Evolutionary conservation across 164 flowering plant species (phyloP).

Genomic region (Piper betle): DNA sequence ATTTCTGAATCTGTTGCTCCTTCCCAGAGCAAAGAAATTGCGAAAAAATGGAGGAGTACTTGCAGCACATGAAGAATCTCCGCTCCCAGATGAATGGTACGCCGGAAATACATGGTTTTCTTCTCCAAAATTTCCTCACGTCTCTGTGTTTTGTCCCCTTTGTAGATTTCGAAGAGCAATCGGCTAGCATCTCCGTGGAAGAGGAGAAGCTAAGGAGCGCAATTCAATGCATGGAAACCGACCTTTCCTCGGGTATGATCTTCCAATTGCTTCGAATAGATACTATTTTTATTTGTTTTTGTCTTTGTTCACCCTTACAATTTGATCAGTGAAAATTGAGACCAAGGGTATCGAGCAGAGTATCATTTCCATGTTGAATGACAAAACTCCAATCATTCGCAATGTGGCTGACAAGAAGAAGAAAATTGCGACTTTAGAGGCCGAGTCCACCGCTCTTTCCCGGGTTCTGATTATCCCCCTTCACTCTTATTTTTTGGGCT

Average conservation of each 20-base stretch:
- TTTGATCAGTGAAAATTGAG: conserved; percentile 1
- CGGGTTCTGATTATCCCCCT: background rate
- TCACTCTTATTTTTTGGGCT: background rate
- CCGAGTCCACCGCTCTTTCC: conserved; percentile 5
- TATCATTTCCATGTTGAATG: conserved; percentile 2
- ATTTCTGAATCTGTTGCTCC: background rate
- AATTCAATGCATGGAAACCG: conserved; percentile 41
- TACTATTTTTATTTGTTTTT: background rate
- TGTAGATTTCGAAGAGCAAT: conserved; percentile 74
- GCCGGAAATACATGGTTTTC: background rate
- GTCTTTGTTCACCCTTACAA: background rate
- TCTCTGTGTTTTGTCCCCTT: background rate
- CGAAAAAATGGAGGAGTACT: conserved; percentile 56
- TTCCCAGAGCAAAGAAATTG: background rate
- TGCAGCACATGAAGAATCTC: conserved; percentile 66
- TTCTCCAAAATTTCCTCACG: background rate
- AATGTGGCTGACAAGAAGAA: conserved; percentile 1
- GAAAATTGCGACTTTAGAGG: conserved; percentile 1
- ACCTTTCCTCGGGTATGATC: conserved; percentile 39
- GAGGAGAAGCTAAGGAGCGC: conserved; percentile 59
- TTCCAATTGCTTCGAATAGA: background rate
- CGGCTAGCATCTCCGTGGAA: conserved; percentile 51
- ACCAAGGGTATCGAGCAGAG: background rate
- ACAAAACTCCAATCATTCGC: background rate
- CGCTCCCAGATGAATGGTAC: conserved; percentile 84